Percentiles rank a stretch among this genome's conserved stretches.
These are phyloP conservation scores for Fusarium floridanum DNA, from an alignment of 2,329 filamentous ascomycete genomes.

Conservation along the genomic window DNA sequence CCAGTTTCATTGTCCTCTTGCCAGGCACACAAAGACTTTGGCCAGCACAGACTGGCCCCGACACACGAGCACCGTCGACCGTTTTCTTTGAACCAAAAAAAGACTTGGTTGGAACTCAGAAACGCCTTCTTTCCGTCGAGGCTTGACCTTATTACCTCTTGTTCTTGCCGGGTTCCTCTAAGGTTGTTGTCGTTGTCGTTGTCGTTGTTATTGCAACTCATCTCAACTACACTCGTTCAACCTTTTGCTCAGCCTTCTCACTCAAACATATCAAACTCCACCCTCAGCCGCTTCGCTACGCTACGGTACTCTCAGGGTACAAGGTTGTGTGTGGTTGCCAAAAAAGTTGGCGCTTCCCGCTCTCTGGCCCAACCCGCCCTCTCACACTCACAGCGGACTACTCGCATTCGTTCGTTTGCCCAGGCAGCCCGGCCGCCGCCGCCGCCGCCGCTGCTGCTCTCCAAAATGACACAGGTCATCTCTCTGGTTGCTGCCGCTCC, in stretches of 20 bases:
- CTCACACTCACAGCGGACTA: conserved; percentile 5
- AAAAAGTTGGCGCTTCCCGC: conserved; percentile 5
- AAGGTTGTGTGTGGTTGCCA: conserved; percentile 8
- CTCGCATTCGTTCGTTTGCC: conserved; percentile 40
- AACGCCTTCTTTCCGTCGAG: conserved; percentile 1
- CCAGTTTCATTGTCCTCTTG: conserved; percentile 44
- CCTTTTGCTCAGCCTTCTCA: conserved; percentile 6
- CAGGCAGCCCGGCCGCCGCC: background rate
- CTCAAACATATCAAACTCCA: conserved; percentile 15
- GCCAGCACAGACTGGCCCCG: conserved; percentile 34
- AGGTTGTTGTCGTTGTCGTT: background rate
- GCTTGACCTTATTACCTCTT: conserved; percentile 16
- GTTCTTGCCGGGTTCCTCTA: conserved; percentile 15
- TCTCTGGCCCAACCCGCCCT: conserved; percentile 12
- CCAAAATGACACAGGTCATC: conserved; percentile 48
- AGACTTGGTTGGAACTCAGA: conserved; percentile 1
- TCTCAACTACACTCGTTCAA: conserved; percentile 6
- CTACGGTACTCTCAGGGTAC: conserved; percentile 19
- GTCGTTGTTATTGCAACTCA: background rate
- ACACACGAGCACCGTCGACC: conserved; percentile 28
- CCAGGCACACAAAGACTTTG: conserved; percentile 37
- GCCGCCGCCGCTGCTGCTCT: background rate
- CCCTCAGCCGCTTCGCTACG: background rate
- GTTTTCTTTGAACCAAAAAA: conserved; percentile 29
- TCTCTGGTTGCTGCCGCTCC: conserved; percentile 40